A percentile compares a stretch with the other conserved stretches of the same genome.
These are phyloP conservation scores for Colletotrichum tropicale DNA, from an alignment of 2,329 filamentous ascomycete genomes.

Conservation along the genomic window DNA sequence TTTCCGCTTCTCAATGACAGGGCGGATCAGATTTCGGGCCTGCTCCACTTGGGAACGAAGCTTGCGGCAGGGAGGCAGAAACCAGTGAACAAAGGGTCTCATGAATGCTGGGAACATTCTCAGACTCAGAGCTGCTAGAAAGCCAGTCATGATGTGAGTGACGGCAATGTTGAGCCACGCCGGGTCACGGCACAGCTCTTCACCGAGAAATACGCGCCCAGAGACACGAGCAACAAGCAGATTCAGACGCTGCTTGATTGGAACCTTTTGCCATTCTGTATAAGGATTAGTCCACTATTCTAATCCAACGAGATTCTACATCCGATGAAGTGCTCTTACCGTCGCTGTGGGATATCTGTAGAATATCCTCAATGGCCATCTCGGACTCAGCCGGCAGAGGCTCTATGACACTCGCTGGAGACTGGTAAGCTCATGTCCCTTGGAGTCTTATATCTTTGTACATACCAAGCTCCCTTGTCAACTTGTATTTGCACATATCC, in stretches of 20 bases:
- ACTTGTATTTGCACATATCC: not conserved
- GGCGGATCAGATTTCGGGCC: not conserved
- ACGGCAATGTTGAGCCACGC: constrained; percentile 51
- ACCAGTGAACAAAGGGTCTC: constrained; percentile 45
- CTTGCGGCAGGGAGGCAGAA: constrained; percentile 42
- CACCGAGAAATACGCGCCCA: constrained; percentile 28
- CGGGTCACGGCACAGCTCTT: constrained; percentile 46
- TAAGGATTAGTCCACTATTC: fast-evolving
- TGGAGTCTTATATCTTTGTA: not conserved
- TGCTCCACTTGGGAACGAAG: constrained; percentile 36
- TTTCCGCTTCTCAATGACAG: not conserved
- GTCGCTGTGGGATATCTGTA: not conserved
- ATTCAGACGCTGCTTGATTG: not conserved
- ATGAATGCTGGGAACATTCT: constrained; percentile 42
- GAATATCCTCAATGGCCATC: not conserved
- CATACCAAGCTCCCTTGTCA: not conserved
- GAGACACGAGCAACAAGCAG: not conserved
- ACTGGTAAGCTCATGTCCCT: not conserved
- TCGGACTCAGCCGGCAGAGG: not conserved
- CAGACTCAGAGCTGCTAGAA: constrained; percentile 39
- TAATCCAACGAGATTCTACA: fast-evolving
- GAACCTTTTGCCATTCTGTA: not conserved
- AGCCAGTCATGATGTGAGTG: constrained; percentile 42
- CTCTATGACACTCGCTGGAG: not conserved
- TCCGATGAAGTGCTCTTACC: not conserved